Base-by-base conservation (phyloP, 1,139 yeast genomes). In the Hemisphaericaspora xylofermentans region DNA sequence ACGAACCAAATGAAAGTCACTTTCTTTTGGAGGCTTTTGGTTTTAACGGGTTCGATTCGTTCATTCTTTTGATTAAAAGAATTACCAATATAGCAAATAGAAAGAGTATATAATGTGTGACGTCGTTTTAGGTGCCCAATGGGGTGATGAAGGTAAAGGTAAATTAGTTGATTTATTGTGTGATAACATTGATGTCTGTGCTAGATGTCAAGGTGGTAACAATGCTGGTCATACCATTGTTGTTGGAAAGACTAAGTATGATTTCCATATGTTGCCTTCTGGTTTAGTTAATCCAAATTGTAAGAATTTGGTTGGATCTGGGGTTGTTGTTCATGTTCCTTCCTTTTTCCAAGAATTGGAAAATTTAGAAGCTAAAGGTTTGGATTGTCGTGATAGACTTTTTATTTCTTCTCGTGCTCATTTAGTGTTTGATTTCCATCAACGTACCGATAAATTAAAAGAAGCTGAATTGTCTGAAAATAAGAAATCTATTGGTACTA, bases 61-160 rank as follows among this genome's bases (percentile, higher is more conserved):
- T 47, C 50, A 45, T 38, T 42, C 35, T 36, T 31, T 8, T 6
- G 5, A 6, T 29, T 13, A 27, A 27, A 13, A 14, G 14, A 29
- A 16, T 21, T 21, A 21, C 12, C 22, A 27, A 9, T 34, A 33
- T 14, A 33, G 5, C 9, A 24, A 24, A 25, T 19, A 29, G 19
- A 31, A 31, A 17, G 18, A 37, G 10, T 16, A 25, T n/a, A 16
- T 8, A 47, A 84, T 85, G 91, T 85, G 88, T 65, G 88, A 85
- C 74, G 98, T 93, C 53, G 98, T 93, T 43, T 78, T 93, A 59
- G 98, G 98, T 47, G 74, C 97, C 66, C 98, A 93, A 69, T 93
- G 98, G 98, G 99, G 99, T 50, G 99, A 93, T 63, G 99, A 93
- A 80, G 99, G 99, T 62, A 93, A 93, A 65, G 99, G 99, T 45